Percentiles rank a stretch among this genome's conserved stretches.
Evolutionary conservation across 2,329 filamentous ascomycete species (phyloP).

Genomic region (Mollisia scopiformis): DNA sequence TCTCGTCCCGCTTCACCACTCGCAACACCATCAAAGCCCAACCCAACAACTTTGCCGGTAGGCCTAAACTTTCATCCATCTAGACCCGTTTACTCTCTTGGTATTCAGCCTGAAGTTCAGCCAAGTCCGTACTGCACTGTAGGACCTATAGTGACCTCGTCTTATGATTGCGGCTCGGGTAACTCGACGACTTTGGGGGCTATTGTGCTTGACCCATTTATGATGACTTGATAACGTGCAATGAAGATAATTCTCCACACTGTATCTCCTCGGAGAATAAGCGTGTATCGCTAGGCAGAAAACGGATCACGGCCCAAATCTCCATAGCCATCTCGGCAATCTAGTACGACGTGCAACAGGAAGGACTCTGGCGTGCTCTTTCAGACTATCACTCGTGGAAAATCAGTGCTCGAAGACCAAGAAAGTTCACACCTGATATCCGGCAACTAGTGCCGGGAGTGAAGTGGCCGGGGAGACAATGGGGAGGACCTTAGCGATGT

Average conservation of each 20-base stretch:
- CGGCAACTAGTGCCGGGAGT: not conserved
- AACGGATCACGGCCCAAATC: not conserved
- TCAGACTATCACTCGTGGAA: not conserved
- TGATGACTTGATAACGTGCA: not conserved
- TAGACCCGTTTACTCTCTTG: not conserved
- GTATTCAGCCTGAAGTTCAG: not conserved
- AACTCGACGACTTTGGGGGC: not conserved
- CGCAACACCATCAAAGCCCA: not conserved
- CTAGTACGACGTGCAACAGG: conserved; percentile 7
- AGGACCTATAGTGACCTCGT: not conserved
- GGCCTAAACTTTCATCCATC: not conserved
- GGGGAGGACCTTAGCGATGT: not conserved
- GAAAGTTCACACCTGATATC: not conserved
- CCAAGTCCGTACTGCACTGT: not conserved
- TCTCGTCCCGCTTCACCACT: not conserved
- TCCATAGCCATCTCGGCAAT: conserved; percentile 4
- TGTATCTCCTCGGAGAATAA: not conserved
- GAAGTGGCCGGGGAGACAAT: not conserved
- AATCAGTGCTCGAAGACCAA: not conserved
- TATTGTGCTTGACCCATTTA: no score
- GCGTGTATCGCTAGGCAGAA: not conserved
- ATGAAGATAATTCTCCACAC: not conserved
- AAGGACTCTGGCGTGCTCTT: not conserved
- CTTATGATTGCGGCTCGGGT: not conserved
- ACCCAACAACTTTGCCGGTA: not conserved